A percentile compares a stretch with the other conserved stretches of the same genome.
Evolutionary conservation across 1,284 basidiomycete species (phyloP).

Genomic region (Cryptococcus sp.): DNA sequence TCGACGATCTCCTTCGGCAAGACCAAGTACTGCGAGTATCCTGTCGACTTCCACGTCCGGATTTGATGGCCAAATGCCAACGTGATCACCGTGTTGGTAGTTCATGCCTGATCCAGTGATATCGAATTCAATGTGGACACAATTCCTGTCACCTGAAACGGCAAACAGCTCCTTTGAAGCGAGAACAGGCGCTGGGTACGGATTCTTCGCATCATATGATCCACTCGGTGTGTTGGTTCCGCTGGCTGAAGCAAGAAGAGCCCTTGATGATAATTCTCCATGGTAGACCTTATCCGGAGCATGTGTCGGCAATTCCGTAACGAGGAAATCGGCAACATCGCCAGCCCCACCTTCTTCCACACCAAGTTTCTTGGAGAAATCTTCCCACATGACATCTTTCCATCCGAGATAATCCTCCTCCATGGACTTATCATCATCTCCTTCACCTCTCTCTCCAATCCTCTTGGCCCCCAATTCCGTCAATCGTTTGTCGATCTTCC

Average conservation of each 20-base stretch:
- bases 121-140: constrained; percentile 91
- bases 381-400: constrained; percentile 96
- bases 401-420: constrained; percentile 99
- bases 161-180: constrained; percentile 80
- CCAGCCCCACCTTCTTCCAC: constrained; percentile 96
- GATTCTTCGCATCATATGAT: constrained; percentile 82
- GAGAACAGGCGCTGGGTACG: constrained; percentile 78
- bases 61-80: constrained; percentile 96
- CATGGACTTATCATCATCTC: constrained; percentile 99
- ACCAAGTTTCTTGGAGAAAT: constrained; percentile 70
- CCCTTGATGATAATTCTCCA: constrained; percentile 84
- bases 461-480: constrained; percentile 75
- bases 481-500: constrained; percentile 71
- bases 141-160: constrained; percentile 72
- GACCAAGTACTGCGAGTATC: constrained; percentile 77
- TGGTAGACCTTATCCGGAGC: constrained; percentile 81
- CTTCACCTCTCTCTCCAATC: constrained; percentile 88
- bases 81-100: constrained; percentile 98
- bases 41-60: constrained; percentile 87
- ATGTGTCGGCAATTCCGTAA: constrained; percentile 69
- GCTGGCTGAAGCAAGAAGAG: constrained; percentile 53
- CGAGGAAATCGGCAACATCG: constrained; percentile 90
- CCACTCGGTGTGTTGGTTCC: constrained; percentile 54
- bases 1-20: constrained; percentile 63
- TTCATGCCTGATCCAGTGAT: constrained; percentile 92